These are phyloP conservation scores for Deuterostichococcus epilithicus DNA, from an alignment of 139 green algal species.

Conservation along the genomic window DNA sequence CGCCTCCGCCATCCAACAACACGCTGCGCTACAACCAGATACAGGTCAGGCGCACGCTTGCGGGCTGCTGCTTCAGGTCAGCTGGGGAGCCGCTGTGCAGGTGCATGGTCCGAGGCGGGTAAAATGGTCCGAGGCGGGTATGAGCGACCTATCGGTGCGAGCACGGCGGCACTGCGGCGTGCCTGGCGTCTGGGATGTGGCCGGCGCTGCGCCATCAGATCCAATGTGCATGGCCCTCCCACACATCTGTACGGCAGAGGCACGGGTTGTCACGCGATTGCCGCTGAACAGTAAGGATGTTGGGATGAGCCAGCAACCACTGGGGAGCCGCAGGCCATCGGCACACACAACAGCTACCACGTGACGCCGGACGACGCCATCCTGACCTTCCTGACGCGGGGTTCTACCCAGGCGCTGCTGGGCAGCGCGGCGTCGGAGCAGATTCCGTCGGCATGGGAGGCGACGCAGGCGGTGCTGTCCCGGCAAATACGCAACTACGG, in stretches of 20 bases:
- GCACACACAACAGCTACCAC: constrained; percentile 39
- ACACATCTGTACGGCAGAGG: too few relatives aligned
- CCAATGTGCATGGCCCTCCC: too few relatives aligned
- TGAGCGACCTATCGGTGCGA: too few relatives aligned
- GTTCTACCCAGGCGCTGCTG: background rate
- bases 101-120: background rate
- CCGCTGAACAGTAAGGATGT: too few relatives aligned
- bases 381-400: background rate
- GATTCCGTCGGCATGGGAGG: constrained; percentile 15
- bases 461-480: constrained; percentile 16
- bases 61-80: background rate
- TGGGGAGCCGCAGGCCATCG: constrained; percentile 33
- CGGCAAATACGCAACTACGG: constrained; percentile 1
- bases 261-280: too few relatives aligned
- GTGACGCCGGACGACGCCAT: constrained; percentile 15
- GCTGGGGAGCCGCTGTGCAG: background rate
- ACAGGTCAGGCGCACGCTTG: background rate
- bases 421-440: background rate
- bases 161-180: too few relatives aligned
- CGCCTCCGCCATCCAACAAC: background rate
- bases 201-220: too few relatives aligned
- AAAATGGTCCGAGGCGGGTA: background rate
- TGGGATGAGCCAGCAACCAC: too few relatives aligned
- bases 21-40: background rate
- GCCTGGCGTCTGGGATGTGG: too few relatives aligned